Evolutionary conservation across 805 yeast genomes (phyloP), one percentile per base, ranked within the genome.

Genomic region (Saturnispora zaruensis): DNA sequence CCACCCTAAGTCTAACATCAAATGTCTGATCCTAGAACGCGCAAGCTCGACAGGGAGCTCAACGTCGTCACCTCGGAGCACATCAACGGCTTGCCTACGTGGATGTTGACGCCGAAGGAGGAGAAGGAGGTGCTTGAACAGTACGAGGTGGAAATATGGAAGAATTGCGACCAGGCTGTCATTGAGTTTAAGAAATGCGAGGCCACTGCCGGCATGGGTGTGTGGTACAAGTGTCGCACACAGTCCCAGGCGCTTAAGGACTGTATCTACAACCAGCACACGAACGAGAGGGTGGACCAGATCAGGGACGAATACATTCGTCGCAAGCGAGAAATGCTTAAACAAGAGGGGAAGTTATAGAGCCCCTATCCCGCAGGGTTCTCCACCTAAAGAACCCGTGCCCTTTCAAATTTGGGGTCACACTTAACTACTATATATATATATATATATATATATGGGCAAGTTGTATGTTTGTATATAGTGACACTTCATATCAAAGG

Each of bases 91-190:
- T 67, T 85, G 25, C 95, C 95, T 1, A 69, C 77, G 11, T 86
- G 95, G 95, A 76, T 84, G 54, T 68, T 86, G 21, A 77, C 87
- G 0, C 91, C 93, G 13, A 75, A 74, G 54, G 93, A 86, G 62
- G 95, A 86, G 61, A 81, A 80, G 65, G 76, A 79, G 51, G 81
- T 84, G 33, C 78, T 85, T 59, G 79, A 76, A 56, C 76, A 85
- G 58, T 80, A 90, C 82, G 78, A 84, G 63, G 74, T 70, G 51
- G 72, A 72, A 59, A 78, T 91, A 0, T 84, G 84, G 70, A 73
- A 76, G 42, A 64, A 68, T 50, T 86, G 95, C 62, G 87, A 81
- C 57, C 82, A 75, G 18, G 67, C 72, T 44, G 96, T 90, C 32
- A 82, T 77, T 51, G 78, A 73, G 16, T 84, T 81, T 59, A 78